Base-by-base conservation (phyloP, 2,329 filamentous ascomycete genomes). In the Epichloe scottii region DNA sequence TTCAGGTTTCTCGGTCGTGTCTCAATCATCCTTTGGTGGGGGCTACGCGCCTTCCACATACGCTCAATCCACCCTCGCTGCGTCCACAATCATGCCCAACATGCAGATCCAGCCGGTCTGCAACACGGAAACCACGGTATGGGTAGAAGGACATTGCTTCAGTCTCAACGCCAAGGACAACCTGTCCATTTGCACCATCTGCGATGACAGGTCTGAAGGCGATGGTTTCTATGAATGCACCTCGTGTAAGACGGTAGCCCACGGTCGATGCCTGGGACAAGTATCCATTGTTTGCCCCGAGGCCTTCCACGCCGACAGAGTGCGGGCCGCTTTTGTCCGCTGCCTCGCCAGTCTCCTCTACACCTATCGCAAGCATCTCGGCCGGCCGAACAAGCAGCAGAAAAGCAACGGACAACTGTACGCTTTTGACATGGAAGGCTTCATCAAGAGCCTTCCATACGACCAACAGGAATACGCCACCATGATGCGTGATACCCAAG, bases 121-220 rank as follows among this genome's bases (percentile, higher is more conserved):
- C 45, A 88, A 91, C 61, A 89, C 86, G 0, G 85, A 89, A 46
- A 87, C 82, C 1, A 87, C 78, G 0, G 81, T 88, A 46, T 93
- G 87, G 87, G 84, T 89, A 1, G 87, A 93, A 65, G 87, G 87
- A 0, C 87, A 93, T 68, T 90, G 85, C 66, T 79, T 93, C 68
- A 78, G 82, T 53, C 85, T 80, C 73, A 73, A 74, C 49, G 62
- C 71, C 1, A 70, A 75, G 15, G 85, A 90, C 58, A 69, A 70
- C 14, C 72, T 74, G 39, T 79, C 78, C 0, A 71, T 74, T 5
- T 93, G 87, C 64, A 80, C 80, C 1, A 76, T 91, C 46, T 93
- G 87, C 61, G 85, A 89, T 44, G 87, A 91, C 45, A 82, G 79
- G 54, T 78, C 84, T 0, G 78, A 82, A 55, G 74, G 74, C 19